Conservation (phyloP, 2,329 filamentous ascomycete species). For the Hymenotorrendiella dingleyae region DNA sequence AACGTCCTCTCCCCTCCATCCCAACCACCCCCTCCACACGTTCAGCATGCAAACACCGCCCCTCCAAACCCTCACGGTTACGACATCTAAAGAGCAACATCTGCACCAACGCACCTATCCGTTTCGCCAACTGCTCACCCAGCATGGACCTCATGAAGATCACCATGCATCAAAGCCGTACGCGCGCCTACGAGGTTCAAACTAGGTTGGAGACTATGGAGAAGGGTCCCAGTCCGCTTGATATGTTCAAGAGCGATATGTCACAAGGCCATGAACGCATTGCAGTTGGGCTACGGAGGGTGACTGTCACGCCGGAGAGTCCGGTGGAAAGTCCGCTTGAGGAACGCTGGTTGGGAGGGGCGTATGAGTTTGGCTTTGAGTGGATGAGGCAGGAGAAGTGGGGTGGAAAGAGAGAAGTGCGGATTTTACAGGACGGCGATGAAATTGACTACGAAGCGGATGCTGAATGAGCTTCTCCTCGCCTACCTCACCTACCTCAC, state of each 20-base stretch:
- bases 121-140: not conserved
- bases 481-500: too few species aligned
- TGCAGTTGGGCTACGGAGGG: conserved; percentile 9
- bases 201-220: conserved; percentile 6
- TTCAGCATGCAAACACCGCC: not conserved
- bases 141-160: conserved; percentile 6
- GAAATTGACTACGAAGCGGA: not conserved
- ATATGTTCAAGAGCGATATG: conserved; percentile 11
- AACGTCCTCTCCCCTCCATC: conserved; percentile 14
- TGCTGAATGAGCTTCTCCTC: not conserved
- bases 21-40: conserved; percentile 4
- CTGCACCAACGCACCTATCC: not conserved
- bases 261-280: conserved; percentile 14
- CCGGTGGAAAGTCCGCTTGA: not conserved
- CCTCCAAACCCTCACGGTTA: not conserved
- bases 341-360: too few species aligned
- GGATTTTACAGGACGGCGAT: not conserved
- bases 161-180: conserved; percentile 9
- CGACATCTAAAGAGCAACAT: not conserved
- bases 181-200: conserved; percentile 8
- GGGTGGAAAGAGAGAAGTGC: not conserved
- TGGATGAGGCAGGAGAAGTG: conserved; percentile 5
- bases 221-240: conserved; percentile 11
- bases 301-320: not conserved
- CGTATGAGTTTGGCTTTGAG: too few species aligned